Percentiles rank a stretch among this genome's conserved stretches.
Evolutionary conservation across 2,329 filamentous ascomycete species (phyloP).

Genomic region (Rasamsonia emersonii): DNA sequence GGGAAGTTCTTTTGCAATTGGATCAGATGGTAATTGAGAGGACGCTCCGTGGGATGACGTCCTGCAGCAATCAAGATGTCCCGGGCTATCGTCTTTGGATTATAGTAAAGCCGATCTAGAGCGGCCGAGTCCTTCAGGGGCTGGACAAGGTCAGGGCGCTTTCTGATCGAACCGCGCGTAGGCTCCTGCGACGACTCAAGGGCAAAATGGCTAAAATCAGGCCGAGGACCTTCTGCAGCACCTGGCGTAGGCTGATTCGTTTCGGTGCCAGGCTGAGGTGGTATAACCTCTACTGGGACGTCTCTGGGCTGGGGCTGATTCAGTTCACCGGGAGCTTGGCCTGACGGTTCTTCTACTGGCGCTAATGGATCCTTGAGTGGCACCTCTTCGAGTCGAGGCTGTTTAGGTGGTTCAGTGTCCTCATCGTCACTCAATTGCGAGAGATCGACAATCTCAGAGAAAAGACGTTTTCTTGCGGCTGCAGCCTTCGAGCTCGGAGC

Average conservation of each 20-base stretch:
- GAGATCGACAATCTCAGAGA: slow-evolving; percentile 48
- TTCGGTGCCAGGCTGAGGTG: too few relatives aligned
- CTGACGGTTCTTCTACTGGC: too few relatives aligned
- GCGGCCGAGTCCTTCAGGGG: slow-evolving; percentile 32
- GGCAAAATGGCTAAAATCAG: too few relatives aligned
- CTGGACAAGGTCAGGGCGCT: slow-evolving; percentile 33
- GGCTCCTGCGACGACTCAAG: too few relatives aligned
- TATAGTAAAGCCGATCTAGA: slow-evolving; percentile 44
- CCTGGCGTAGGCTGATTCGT: too few relatives aligned
- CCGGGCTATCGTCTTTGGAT: slow-evolving; percentile 53
- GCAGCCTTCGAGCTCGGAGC: slow-evolving; percentile 42
- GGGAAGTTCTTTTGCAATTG: slow-evolving; percentile 35
- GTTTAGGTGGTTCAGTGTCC: slow-evolving; percentile 20
- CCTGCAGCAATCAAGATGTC: slow-evolving; percentile 56
- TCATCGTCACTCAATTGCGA: slow-evolving; percentile 42
- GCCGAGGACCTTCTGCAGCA: too few relatives aligned
- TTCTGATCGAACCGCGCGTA: slow-evolving; percentile 13
- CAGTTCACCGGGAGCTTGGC: too few relatives aligned
- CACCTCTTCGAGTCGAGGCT: slow-evolving; percentile 10
- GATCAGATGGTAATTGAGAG: slow-evolving; percentile 53
- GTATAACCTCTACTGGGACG: too few relatives aligned
- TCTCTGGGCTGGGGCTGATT: too few relatives aligned
- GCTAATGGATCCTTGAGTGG: too few relatives aligned
- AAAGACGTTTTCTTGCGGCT: slow-evolving; percentile 46
- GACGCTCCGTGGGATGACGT: slow-evolving; percentile 50